These are phyloP conservation scores for Cynara cardunculus DNA, from an alignment of 129 eudicot species.

Conservation along the genomic window DNA sequence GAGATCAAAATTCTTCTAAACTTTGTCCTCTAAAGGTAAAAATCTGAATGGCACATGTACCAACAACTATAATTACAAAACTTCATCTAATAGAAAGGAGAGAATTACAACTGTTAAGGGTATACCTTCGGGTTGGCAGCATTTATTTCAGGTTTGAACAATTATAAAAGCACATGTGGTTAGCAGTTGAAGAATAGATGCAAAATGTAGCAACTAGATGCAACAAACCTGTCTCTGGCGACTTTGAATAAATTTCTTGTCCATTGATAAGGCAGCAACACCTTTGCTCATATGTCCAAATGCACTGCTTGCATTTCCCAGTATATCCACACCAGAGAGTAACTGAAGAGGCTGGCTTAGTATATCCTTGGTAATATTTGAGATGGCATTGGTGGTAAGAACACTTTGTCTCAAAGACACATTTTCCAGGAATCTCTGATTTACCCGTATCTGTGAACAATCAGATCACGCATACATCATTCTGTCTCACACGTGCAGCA, in stretches of 20 bases:
- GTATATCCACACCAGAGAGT: constrained; percentile 95
- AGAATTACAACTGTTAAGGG: too few relatives aligned
- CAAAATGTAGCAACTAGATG: neutral
- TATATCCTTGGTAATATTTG: constrained; percentile 81
- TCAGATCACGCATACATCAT: neutral
- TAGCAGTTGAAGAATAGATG: neutral
- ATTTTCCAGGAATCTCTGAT: constrained; percentile 79
- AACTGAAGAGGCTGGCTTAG: constrained; percentile 96
- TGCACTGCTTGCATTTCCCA: constrained; percentile 99
- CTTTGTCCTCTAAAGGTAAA: too few relatives aligned
- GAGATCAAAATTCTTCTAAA: too few relatives aligned
- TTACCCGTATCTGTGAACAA: constrained; percentile 60
- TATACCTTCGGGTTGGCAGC: neutral
- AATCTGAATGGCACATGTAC: too few relatives aligned
- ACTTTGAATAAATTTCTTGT: constrained; percentile 94
- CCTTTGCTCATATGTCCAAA: constrained; percentile 99
- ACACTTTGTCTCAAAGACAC: constrained; percentile 81
- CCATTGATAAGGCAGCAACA: constrained; percentile 98
- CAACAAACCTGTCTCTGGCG: constrained; percentile 79
- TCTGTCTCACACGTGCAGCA: neutral
- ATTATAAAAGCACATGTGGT: neutral
- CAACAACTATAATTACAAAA: too few relatives aligned
- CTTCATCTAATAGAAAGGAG: too few relatives aligned
- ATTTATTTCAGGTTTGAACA: neutral
- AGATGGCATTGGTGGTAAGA: constrained; percentile 59